phyloP scores from a whole-genome alignment of 2,329 filamentous ascomycete genomes.

The Alternaria viburni region DNA sequence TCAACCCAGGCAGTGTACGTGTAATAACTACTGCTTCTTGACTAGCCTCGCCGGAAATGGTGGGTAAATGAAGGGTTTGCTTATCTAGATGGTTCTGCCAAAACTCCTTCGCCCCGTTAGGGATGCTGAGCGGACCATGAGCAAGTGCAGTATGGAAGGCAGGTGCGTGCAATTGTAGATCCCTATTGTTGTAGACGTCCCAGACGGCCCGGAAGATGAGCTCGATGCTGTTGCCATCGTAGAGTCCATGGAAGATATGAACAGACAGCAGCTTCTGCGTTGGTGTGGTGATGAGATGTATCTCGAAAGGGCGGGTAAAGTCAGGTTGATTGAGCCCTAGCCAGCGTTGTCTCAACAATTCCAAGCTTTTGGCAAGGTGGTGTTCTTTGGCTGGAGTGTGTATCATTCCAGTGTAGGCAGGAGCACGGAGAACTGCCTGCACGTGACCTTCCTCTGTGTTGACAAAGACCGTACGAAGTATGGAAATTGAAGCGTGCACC shows the following conservation, averaged over 20 bases:
- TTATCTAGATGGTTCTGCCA: constrained; percentile 67
- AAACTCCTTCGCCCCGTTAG: constrained; percentile 63
- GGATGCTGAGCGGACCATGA: constrained; percentile 68
- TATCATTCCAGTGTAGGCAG: constrained; percentile 22
- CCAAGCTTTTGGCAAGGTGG: constrained; percentile 31
- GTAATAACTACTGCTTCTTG: constrained; percentile 29
- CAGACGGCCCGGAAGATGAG: constrained; percentile 68
- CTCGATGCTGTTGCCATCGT: constrained; percentile 81
- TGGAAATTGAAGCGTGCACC: constrained; percentile 61
- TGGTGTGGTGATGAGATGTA: constrained; percentile 52
- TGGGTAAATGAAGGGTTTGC: constrained; percentile 41
- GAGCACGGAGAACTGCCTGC: constrained; percentile 68
- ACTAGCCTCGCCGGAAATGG: constrained; percentile 23
- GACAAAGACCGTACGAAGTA: constrained; percentile 76
- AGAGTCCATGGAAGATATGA: constrained; percentile 83
- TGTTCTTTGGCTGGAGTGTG: constrained; percentile 33
- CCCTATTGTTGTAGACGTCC: constrained; percentile 55
- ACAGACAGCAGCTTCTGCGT: constrained; percentile 59
- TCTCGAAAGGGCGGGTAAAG: constrained; percentile 60
- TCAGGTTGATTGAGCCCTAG: constrained; percentile 58
- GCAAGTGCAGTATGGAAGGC: constrained; percentile 71
- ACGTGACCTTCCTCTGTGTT: constrained; percentile 76
- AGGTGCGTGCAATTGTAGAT: constrained; percentile 50
- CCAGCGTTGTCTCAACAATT: constrained; percentile 59
- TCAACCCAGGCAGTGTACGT: constrained; percentile 54